Base-by-base conservation (phyloP, 441 rosid species). In the Gossypium lobatum region DNA sequence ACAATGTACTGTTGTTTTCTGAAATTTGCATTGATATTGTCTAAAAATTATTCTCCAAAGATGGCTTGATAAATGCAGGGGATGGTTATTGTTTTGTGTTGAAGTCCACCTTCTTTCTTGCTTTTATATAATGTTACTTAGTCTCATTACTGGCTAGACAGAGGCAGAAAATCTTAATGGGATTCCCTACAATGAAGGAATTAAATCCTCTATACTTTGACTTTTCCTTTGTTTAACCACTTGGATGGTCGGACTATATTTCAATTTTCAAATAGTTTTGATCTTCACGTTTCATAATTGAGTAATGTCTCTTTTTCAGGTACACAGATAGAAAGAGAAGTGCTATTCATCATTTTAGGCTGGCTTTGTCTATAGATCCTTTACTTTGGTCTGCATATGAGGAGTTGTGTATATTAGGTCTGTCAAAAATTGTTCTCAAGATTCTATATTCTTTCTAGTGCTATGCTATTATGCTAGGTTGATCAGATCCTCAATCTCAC, bases 321-420 rank as follows among this genome's bases (percentile, higher is more conserved):
- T 89, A 88, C 83, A 95, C 99, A 18, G 99, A 93, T 75, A 85
- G 98, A 83, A 91, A 78, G 87, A 89, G 83, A 84, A 88, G 74
- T 76, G 96, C 99, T 1, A 77, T 89, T 39, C 83, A 87, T 62
- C 98, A 93, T 78, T 93, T 93, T 79, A 89, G 85, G 89, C 89
- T 80, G 80, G 90, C 99, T 72, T 87, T 93, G 84, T 81, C 91
- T 28, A 76, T 88, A 59, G 98, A 93, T 88, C 99, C 99, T 70
- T 83, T 95, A 74, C 83, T 89, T 60, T 95, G 99, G 99, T 87
- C 89, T 58, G 98, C 99, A 54, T 95, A 87, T 65, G 98, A 95
- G 82, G 98, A 95, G 79, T 84, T 95, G 61, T 93, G 99, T 77
- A 72, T 86, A 58, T 81, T 95, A 93, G 99, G 99, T 95, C 13